These are phyloP conservation scores for Cystobasidium slooffiae DNA, from an alignment of 1,284 basidiomycete genomes.

Conservation along the genomic window DNA sequence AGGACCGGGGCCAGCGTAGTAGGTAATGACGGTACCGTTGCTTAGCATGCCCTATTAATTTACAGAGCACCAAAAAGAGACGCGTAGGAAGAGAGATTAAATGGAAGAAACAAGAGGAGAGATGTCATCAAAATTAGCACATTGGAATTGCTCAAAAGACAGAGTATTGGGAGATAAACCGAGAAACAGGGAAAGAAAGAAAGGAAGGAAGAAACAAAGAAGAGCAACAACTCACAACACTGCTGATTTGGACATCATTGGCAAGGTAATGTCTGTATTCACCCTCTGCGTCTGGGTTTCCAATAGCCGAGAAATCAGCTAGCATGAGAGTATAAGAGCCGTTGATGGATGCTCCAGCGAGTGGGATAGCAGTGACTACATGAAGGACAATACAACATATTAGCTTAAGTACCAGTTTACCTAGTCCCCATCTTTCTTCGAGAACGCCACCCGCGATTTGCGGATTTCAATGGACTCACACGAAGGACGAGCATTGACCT, in stretches of 20 bases:
- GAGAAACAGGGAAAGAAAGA: background rate
- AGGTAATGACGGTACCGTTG: constrained; percentile 58
- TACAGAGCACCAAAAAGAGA: background rate
- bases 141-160: too few relatives aligned
- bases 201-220: background rate
- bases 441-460: background rate
- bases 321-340: constrained; percentile 67
- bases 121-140: background rate
- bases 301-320: constrained; percentile 64
- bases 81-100: constrained; percentile 24
- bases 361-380: constrained; percentile 45
- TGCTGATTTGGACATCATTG: constrained; percentile 63
- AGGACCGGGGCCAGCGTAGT: constrained; percentile 75
- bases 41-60: constrained; percentile 28
- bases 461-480: constrained; percentile 9
- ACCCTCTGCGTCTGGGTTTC: constrained; percentile 49
- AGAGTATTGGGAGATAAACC: background rate
- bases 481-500: constrained; percentile 44
- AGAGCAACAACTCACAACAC: constrained; percentile 8
- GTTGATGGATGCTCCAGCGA: constrained; percentile 21
- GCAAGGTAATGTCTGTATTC: constrained; percentile 73
- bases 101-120: background rate
- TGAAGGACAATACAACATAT: background rate
- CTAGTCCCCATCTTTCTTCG: background rate
- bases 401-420: background rate